Evolutionary conservation across 371 early-diverging fungal species (phyloP).

Genomic region (Vairimorpha ceranae): DNA sequence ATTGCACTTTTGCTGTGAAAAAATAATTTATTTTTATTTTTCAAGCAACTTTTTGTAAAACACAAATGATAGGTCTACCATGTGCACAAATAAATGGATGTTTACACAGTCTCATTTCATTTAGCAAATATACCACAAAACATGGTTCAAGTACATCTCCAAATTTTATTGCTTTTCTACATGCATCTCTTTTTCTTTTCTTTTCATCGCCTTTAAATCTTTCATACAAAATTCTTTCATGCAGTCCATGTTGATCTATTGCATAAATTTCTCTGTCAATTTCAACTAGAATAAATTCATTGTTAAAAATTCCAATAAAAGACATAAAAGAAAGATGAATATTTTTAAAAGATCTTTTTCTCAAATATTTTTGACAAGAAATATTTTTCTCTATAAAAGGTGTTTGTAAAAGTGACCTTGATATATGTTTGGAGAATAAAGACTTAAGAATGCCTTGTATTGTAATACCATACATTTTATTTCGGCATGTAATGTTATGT

Average conservation of each 20-base stretch:
- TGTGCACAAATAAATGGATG: slow-evolving; percentile 6
- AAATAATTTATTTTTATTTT: no score
- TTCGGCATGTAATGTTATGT: not conserved
- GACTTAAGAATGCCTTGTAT: not conserved
- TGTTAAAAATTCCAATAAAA: not conserved
- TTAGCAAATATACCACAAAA: not conserved
- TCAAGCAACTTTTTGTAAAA: no score
- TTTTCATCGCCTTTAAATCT: not conserved
- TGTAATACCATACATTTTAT: not conserved
- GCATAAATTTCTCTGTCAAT: not conserved
- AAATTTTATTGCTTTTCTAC: slow-evolving; percentile 7
- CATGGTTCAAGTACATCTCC: not conserved
- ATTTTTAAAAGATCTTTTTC: not conserved
- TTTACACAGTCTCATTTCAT: not conserved
- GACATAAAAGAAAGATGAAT: not conserved
- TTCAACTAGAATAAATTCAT: not conserved
- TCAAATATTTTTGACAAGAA: not conserved
- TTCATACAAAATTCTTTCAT: slow-evolving; percentile 1
- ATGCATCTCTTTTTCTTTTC: not conserved
- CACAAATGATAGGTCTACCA: slow-evolving; percentile 2
- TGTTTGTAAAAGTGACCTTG: no score
- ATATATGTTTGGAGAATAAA: not conserved
- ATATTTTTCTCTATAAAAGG: not conserved
- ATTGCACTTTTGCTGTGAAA: no score
- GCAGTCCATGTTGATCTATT: slow-evolving; percentile 4